These are phyloP conservation scores for Cucurbita pepo DNA, from an alignment of 306 rosid genomes.

Conservation along the genomic window DNA sequence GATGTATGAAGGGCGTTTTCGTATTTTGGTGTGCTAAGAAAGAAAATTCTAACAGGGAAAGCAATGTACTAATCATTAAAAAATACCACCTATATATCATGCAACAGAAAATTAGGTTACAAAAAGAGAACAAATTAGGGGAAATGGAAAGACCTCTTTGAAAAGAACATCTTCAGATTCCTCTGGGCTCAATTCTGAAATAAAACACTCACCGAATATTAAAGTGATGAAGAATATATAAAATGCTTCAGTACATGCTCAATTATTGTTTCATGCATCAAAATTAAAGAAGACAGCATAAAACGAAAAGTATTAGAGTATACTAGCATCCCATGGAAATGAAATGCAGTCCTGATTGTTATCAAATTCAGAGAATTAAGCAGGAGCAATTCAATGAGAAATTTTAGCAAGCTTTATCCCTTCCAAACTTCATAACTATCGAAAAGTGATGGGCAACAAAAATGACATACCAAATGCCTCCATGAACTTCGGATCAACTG, in stretches of 20 bases:
- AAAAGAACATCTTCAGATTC: slow-evolving; percentile 98
- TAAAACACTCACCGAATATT: slow-evolving; percentile 7
- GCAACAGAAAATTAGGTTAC: not conserved
- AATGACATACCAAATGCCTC: slow-evolving; percentile 76
- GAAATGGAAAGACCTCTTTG: slow-evolving; percentile 25
- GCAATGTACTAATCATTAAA: not conserved
- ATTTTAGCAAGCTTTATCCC: not conserved
- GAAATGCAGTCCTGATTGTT: not conserved
- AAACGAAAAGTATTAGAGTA: not conserved
- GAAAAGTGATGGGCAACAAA: not conserved
- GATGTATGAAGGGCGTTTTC: not conserved
- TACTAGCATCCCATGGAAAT: not conserved
- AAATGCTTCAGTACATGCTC: not conserved
- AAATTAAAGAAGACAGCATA: not conserved
- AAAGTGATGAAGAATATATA: not conserved
- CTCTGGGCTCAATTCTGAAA: slow-evolving; percentile 83
- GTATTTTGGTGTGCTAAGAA: not conserved
- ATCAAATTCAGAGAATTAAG: not conserved
- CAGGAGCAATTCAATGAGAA: not conserved
- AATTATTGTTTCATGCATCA: not conserved
- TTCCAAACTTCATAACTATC: not conserved
- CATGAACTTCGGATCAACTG: slow-evolving; percentile 75
- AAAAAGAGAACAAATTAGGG: not conserved
- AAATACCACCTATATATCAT: not conserved
- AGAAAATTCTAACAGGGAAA: not conserved